phyloP scores from a whole-genome alignment of 2,329 filamentous ascomycete species.

The Apiospora pterosperma region DNA sequence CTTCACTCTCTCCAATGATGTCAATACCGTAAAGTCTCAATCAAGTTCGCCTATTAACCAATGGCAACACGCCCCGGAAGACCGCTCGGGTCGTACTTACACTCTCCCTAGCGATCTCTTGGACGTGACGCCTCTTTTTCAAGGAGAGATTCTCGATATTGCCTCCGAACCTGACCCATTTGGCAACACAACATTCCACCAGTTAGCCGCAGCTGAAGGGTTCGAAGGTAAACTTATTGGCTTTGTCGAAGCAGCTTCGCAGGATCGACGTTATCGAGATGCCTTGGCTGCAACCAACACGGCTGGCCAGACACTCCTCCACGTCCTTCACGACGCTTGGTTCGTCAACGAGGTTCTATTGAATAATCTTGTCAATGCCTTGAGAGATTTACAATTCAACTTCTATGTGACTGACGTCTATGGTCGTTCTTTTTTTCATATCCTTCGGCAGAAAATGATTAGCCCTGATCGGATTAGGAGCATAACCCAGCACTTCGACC shows the following conservation, averaged over 20 bases:
- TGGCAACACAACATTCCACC: slow-evolving; percentile 51
- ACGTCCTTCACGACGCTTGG: slow-evolving; percentile 28
- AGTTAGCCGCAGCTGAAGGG: slow-evolving; percentile 16
- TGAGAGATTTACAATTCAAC: slow-evolving; percentile 18
- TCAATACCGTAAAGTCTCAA: slow-evolving; percentile 13
- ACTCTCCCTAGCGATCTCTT: slow-evolving; percentile 50
- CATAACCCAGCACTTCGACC: slow-evolving; percentile 24
- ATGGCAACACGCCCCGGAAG: neutral
- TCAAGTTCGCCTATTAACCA: slow-evolving; percentile 4
- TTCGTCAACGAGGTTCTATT: slow-evolving; percentile 19
- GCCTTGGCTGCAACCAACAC: slow-evolving; percentile 24
- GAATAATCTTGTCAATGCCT: slow-evolving; percentile 16
- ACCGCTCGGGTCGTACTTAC: slow-evolving; percentile 17
- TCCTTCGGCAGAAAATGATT: slow-evolving; percentile 25
- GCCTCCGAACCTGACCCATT: slow-evolving; percentile 24
- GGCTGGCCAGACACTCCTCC: slow-evolving; percentile 28
- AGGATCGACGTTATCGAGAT: slow-evolving; percentile 13
- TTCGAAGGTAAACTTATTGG: slow-evolving; percentile 17
- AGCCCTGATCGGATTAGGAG: slow-evolving; percentile 14
- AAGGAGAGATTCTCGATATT: neutral
- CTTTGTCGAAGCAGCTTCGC: slow-evolving; percentile 14
- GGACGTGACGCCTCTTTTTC: slow-evolving; percentile 9
- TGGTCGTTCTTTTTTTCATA: slow-evolving; percentile 26
- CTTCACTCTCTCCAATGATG: slow-evolving; percentile 25
- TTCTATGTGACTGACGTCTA: slow-evolving; percentile 26